A percentile compares a stretch with the other conserved stretches of the same genome.
phyloP scores from a whole-genome alignment of 176 grass and related monocot species.

The bread wheat (Triticum aestivum) region DNA sequence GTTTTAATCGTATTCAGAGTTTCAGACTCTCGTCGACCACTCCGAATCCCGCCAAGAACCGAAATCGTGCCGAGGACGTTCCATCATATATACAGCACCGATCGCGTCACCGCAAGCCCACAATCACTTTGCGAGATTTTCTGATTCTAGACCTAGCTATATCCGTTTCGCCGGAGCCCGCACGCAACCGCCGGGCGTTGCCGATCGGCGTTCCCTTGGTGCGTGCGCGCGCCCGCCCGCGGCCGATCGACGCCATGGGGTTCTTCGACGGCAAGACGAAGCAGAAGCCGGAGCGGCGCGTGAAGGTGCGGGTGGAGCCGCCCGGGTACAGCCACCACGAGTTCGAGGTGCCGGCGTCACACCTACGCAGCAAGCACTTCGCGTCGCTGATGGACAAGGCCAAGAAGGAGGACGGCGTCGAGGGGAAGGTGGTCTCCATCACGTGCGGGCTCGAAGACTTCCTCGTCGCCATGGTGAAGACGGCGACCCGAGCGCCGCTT shows the following conservation, averaged over 20 bases:
- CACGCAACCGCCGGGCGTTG: not conserved
- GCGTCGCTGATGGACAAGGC: not conserved
- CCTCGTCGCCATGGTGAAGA: not conserved
- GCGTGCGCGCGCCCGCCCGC: not conserved
- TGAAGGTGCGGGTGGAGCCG: constrained; percentile 6
- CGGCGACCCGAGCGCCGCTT: not conserved
- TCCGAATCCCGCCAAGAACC: not conserved
- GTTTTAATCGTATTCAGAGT: too few species aligned
- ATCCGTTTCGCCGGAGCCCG: too few species aligned
- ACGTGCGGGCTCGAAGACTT: not conserved
- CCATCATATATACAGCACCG: not conserved
- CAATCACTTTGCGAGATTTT: not conserved
- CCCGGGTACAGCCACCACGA: not conserved
- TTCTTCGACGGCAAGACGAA: not conserved
- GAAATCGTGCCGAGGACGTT: not conserved
- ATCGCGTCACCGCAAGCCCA: not conserved
- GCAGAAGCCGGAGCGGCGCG: not conserved
- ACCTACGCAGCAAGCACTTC: not conserved
- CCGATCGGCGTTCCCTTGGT: not conserved
- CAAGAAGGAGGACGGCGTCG: not conserved
- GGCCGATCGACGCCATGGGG: not conserved
- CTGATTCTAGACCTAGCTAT: not conserved
- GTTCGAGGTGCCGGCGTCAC: constrained; percentile 16
- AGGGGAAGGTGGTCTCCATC: not conserved
- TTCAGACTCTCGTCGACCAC: not conserved